Evolutionary conservation across 1,139 yeast genomes (phyloP), one percentile per base, ranked within the genome.

Genomic region (Protomyces inundatus): DNA sequence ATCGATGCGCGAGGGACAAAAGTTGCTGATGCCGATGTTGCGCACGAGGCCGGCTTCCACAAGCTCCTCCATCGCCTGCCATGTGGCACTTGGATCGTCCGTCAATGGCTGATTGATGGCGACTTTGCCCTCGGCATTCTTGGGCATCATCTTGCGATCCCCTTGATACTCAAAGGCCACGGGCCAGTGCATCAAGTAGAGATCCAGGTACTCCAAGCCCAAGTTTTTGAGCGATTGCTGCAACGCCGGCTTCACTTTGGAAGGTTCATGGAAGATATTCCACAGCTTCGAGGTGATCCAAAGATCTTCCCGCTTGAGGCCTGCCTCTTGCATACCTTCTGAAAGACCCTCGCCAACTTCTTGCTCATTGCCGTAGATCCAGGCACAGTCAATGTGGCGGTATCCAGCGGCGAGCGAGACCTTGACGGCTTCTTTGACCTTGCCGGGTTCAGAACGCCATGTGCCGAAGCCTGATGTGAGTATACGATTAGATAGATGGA

Each of bases 21-120:
- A 89, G 80, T 90, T 90, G 69, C 96, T 89, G 65, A 90, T 77
- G 74, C 97, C 97, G 71, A 90, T 84, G 66, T 84, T 80, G 70
- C 75, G 79, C 52, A 65, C 66, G 37, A 55, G 54, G 9, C 77
- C 85, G 64, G 78, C 80, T 65, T 90, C 90, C 70, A 85, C 81
- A 78, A 84, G 85, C 73, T 85, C 82, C 14, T 84, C 86, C 57
- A 77, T 77, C 42, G 89, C 96, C 77, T 88, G 89, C 70, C 83
- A 82, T 68, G 81, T 88, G 68, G 45, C 34, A 23, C 57, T 35
- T 30, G 42, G 64, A 36, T 60, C 58, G 30, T 39, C 39, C 40
- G 64, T 60, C 58, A 60, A 35, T 9, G 36, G 34, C 30, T 10
- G 42, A 23, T 54, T 54, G 30, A 60, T 54, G 7, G 54, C 54